A percentile compares a stretch with the other conserved stretches of the same genome.
phyloP scores from a whole-genome alignment of 1,284 basidiomycete genomes.

The Tausonia pullulans region DNA sequence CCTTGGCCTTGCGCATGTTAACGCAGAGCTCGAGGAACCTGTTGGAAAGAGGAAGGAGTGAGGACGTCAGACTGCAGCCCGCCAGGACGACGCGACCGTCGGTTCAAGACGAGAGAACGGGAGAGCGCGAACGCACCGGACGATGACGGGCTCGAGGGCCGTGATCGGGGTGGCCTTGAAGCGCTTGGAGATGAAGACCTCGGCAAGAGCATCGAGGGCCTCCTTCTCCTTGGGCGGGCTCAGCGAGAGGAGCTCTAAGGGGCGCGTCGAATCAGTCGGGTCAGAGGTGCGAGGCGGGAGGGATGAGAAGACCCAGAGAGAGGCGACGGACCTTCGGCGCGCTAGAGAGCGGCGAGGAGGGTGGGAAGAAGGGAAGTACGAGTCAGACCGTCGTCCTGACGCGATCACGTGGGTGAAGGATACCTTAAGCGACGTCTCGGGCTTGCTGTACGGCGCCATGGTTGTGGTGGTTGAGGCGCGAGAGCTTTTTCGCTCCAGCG shows the following conservation, averaged over 20 bases:
- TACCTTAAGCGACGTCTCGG: constrained; percentile 73
- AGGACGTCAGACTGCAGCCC: neutral
- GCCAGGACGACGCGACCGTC: neutral
- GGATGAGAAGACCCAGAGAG: constrained; percentile 54
- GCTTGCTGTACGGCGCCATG: constrained; percentile 83
- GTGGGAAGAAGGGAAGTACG: neutral
- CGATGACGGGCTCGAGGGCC: constrained; percentile 89
- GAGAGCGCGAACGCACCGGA: constrained; percentile 47
- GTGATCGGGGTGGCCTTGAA: constrained; percentile 85
- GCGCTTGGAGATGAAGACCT: constrained; percentile 86
- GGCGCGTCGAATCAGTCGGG: neutral
- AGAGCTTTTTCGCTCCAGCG: too few species aligned
- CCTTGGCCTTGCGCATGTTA: constrained; percentile 82
- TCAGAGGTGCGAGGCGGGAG: constrained; percentile 61
- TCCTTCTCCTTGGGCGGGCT: constrained; percentile 18
- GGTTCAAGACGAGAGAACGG: neutral
- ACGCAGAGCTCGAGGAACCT: constrained; percentile 83
- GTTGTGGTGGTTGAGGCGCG: constrained; percentile 17
- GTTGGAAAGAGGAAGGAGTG: neutral
- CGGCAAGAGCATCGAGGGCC: constrained; percentile 75
- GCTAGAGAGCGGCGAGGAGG: constrained; percentile 27
- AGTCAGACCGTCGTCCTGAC: too few species aligned
- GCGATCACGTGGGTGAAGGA: neutral
- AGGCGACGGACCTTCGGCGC: constrained; percentile 58
- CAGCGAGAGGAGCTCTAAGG: constrained; percentile 17